A percentile compares a stretch with the other conserved stretches of the same genome.
phyloP scores from a whole-genome alignment of 768 basidiomycete species.

The Naganishia randhawae region DNA sequence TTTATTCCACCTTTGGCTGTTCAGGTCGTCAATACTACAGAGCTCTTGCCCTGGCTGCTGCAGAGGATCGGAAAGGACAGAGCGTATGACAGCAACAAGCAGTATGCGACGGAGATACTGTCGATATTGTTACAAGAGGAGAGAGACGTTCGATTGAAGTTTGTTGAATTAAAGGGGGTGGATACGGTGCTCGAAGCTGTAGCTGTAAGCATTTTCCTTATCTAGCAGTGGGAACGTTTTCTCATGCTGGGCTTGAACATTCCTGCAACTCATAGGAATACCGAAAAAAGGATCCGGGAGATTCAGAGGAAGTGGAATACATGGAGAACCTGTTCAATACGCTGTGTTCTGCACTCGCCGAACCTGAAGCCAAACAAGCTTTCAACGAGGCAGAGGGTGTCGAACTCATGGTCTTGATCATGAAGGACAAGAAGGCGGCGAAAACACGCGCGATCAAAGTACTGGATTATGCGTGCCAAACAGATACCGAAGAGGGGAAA shows the following conservation, averaged over 20 bases:
- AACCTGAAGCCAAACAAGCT: constrained; percentile 69
- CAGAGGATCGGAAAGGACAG: constrained; percentile 65
- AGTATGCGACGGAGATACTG: constrained; percentile 89
- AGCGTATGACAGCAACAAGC: constrained; percentile 79
- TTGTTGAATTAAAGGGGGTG: constrained; percentile 72
- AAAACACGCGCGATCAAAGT: constrained; percentile 82
- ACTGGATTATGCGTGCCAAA: constrained; percentile 84
- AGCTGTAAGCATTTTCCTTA: constrained; percentile 61
- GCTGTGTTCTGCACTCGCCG: constrained; percentile 77
- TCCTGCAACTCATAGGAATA: constrained; percentile 63
- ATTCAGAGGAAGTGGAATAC: constrained; percentile 89
- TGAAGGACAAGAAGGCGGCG: constrained; percentile 86
- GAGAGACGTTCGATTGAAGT: constrained; percentile 62
- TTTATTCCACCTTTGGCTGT: constrained; percentile 74
- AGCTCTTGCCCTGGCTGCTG: constrained; percentile 72
- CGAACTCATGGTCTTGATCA: constrained; percentile 96
- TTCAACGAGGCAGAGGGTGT: constrained; percentile 90
- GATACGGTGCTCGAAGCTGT: constrained; percentile 70
- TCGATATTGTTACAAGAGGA: constrained; percentile 81
- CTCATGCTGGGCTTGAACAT: constrained; percentile 26
- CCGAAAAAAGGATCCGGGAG: constrained; percentile 73
- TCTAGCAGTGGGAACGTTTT: constrained; percentile 16
- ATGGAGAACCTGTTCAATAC: constrained; percentile 96
- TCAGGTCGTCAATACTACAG: constrained; percentile 69
- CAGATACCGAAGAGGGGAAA: constrained; percentile 56